Base-by-base conservation (phyloP, 495 filamentous ascomycete species). In the Aspergillus diversus region DNA sequence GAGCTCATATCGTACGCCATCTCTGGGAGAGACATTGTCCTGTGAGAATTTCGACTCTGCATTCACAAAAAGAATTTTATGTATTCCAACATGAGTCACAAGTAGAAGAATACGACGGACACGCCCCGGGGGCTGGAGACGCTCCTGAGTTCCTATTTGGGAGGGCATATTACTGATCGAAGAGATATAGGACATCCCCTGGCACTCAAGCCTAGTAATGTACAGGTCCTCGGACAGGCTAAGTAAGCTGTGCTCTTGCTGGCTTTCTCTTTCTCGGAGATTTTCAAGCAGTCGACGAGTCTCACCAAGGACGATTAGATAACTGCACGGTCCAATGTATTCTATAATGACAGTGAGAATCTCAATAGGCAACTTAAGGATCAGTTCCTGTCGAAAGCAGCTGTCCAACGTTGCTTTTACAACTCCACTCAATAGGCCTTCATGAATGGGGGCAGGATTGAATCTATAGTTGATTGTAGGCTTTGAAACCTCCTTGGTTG, bases 191-290 rank as follows among this genome's bases (percentile, higher is more conserved):
- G 47, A 50, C 47, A 50, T 50, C 16, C 47, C 47, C 6, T 17
- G 47, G 27, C 27, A 50, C 16, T 50, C 47, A n/a, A 50, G 47
- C 21, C 47, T 17, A 1, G 47, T 50, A 17, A 50, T 50, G 16
- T 50, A 50, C n/a, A 50, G 47, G 21, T 50, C 47, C 47, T 50
- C 5, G 47, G n/a, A 50, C 17, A 50, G 47, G 47, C 47, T 50
- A 17, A 50, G 47, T 17, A 17, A n/a, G 7, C 16, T 21, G 21
- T 50, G 27, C 21, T 8, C 47, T 11, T 50, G n/a, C 5, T 50
- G 47, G 47, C 11, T n/a, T 9, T 27, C 9, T 27, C n/a, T 50
- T 50, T 17, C 21, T 17, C 47, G 47, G n/a, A 50, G 47, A 31
- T 50, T 50, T 17, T 31, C 47, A 50, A 50, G 47, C 47, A 50